These are phyloP conservation scores for Aureobasidium sp. DNA, from an alignment of 2,329 filamentous ascomycete species.

Conservation along the genomic window DNA sequence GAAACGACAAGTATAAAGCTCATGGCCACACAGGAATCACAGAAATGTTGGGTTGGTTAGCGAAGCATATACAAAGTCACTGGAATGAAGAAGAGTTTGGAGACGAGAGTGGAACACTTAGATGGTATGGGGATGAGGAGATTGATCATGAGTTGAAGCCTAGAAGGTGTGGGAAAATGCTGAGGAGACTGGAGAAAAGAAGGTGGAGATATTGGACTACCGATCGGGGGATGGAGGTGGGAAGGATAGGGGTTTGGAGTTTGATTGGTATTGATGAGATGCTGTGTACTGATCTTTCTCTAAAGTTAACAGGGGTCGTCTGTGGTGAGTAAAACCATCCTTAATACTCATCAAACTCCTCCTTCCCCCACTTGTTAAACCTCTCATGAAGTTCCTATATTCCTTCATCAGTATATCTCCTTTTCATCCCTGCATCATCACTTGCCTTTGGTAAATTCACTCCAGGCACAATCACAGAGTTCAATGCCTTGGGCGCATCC, in stretches of 20 bases:
- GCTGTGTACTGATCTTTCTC: too few relatives aligned
- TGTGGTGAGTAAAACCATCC: too few relatives aligned
- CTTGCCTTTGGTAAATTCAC: slow-evolving; percentile 83
- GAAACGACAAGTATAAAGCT: not conserved
- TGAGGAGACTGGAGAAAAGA: too few relatives aligned
- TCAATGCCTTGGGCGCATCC: slow-evolving; percentile 78
- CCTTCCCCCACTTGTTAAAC: slow-evolving; percentile 99
- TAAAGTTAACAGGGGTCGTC: too few relatives aligned
- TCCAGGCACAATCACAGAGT: slow-evolving; percentile 87
- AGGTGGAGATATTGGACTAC: too few relatives aligned
- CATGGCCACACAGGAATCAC: not conserved
- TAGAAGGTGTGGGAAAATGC: not conserved
- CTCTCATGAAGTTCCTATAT: slow-evolving; percentile 78
- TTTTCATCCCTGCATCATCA: not conserved
- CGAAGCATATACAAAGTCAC: not conserved
- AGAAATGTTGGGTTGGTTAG: not conserved
- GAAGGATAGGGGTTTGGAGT: too few relatives aligned
- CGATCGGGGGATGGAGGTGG: too few relatives aligned
- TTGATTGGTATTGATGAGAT: too few relatives aligned
- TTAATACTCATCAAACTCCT: slow-evolving; percentile 53
- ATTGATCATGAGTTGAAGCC: not conserved
- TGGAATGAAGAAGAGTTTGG: not conserved
- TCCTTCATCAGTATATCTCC: not conserved
- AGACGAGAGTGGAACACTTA: not conserved
- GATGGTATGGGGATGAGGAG: not conserved